These are phyloP conservation scores for Coemansia sp. DNA, from an alignment of 192 early-diverging fungal genomes.

Conservation along the genomic window DNA sequence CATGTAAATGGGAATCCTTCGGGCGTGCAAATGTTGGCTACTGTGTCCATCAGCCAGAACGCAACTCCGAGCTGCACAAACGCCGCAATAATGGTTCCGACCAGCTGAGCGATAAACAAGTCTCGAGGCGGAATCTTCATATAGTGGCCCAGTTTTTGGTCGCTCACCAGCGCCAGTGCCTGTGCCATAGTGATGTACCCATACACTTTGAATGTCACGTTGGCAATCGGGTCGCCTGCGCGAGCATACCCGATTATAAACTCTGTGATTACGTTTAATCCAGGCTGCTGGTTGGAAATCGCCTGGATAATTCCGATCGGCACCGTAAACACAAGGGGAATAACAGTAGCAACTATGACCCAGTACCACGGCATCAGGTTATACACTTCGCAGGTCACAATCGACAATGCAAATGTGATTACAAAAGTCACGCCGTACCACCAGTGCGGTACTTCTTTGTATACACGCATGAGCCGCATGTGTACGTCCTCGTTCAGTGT, in stretches of 20 bases:
- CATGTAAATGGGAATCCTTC: constrained; percentile 66
- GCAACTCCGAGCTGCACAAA: constrained; percentile 70
- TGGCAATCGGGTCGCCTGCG: constrained; percentile 77
- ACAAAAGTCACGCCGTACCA: constrained; percentile 57
- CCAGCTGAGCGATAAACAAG: constrained; percentile 78
- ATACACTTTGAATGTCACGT: constrained; percentile 85
- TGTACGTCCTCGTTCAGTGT: constrained; percentile 70
- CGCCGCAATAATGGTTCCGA: constrained; percentile 69
- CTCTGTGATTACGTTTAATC: constrained; percentile 83
- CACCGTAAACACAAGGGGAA: constrained; percentile 66
- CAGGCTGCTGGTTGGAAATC: constrained; percentile 73
- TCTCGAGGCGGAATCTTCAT: constrained; percentile 81
- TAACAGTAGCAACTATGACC: constrained; percentile 60
- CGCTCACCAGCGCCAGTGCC: constrained; percentile 63
- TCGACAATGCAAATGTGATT: constrained; percentile 38
- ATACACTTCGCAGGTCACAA: constrained; percentile 50
- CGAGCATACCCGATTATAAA: constrained; percentile 75
- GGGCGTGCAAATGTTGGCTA: constrained; percentile 58
- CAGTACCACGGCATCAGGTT: constrained; percentile 68
- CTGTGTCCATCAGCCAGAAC: constrained; percentile 63
- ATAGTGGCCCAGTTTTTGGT: constrained; percentile 78
- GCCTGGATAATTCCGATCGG: constrained; percentile 82
- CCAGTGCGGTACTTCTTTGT: constrained; percentile 75
- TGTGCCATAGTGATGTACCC: constrained; percentile 77
- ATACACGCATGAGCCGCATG: constrained; percentile 69